Base-by-base conservation (phyloP, 441 rosid species). In the Erodium texanum region DNA sequence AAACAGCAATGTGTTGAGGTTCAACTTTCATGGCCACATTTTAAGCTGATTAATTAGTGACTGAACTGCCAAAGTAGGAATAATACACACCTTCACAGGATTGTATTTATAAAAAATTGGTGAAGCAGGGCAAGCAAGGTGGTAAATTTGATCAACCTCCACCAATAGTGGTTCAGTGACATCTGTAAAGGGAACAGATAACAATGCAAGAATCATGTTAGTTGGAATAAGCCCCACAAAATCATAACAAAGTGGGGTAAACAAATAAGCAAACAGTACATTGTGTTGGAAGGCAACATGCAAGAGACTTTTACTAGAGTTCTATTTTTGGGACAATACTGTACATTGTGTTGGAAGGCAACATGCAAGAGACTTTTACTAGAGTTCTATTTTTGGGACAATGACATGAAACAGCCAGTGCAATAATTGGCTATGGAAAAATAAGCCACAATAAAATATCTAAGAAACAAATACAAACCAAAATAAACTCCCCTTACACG, bases 21-120 rank as follows among this genome's bases (percentile, higher is more conserved):
- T 5, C 56, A 34, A 2, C 1, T 7, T 38, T 38, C 45, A 38
- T 38, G 45, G 11, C 45, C 45, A 38, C 11, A 38, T 38, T 38
- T 52, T 18, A 52, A 52, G 8, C 59, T 52, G 59, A 52, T 52
- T 38, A 38, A 38, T 38, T 38, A 6, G 45, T 10, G 11, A 7
- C 45, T 38, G 45, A 38, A 7, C 45, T 11, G 8, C 45, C 45
- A 5, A 38, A 38, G 45, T 38, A 10, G 45, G 19, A 38, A 38
- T 38, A 38, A 38, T 1, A 54, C 45, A n/a, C 65, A 88, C 99
- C 98, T 95, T 95, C 65, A 92, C 97, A 62, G 99, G 95, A 71
- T 95, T 95, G 84, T 92, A 76, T 68, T 95, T 92, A 78, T 95
- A 95, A 89, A 95, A 95, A 59, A 95, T 95, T 54, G 98, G 98